Conservation (phyloP, 371 early-diverging fungal genomes). For the Apophysomyces ossiformis region DNA sequence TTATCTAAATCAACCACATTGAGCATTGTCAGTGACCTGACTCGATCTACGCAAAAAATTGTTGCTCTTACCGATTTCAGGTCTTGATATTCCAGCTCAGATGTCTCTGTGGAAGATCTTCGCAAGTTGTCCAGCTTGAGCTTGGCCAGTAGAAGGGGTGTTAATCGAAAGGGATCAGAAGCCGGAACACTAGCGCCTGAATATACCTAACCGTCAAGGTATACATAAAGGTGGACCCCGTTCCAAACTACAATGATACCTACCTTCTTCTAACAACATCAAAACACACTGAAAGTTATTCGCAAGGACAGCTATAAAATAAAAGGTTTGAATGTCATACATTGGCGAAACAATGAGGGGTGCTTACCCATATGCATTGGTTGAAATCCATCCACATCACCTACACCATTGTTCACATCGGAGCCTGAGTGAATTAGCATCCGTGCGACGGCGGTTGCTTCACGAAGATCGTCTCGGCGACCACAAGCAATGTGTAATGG, state of each 20-base stretch:
- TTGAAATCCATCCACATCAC: conserved; percentile 50
- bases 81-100: conserved; percentile 42
- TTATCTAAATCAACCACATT: conserved; percentile 30
- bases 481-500: conserved; percentile 54
- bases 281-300: conserved; percentile 52
- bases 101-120: conserved; percentile 23
- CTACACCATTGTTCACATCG: conserved; percentile 56
- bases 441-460: conserved; percentile 42
- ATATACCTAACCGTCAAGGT: conserved; percentile 20
- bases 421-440: conserved; percentile 42
- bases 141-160: conserved; percentile 52
- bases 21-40: no score
- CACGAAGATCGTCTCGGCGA: conserved; percentile 38
- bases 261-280: conserved; percentile 50
- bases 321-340: background rate
- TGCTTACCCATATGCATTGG: conserved; percentile 54
- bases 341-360: background rate
- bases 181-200: conserved; percentile 51
- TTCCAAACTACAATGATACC: conserved; percentile 10
- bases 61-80: conserved; percentile 34
- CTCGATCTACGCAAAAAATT: background rate
- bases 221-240: conserved; percentile 11
- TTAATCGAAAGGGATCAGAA: conserved; percentile 51
- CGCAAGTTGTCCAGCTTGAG: conserved; percentile 51
- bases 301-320: conserved; percentile 45